Base-by-base conservation (phyloP, 768 basidiomycete species). In the Cystofilobasidium bisporidii region DNA sequence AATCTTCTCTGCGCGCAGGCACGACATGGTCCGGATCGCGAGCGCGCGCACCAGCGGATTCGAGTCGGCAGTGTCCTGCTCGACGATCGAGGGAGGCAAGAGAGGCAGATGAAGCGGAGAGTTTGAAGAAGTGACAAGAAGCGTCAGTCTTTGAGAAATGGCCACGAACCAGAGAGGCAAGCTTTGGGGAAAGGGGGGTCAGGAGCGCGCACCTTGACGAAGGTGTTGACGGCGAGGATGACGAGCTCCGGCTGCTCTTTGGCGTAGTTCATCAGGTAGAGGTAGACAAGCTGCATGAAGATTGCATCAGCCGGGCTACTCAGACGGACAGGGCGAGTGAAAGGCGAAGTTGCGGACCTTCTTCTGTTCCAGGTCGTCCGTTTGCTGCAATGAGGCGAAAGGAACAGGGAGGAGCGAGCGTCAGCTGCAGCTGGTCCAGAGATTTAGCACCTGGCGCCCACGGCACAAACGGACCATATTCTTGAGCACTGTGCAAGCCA, bases 241-340 rank as follows among this genome's bases (percentile, higher is more conserved):
- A 97, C 93, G 70, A 98, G 88, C 75, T 99, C 96, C 0, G 96
- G 96, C 75, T 99, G 96, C 0, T 94, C 93, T 76, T 96, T 96
- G 40, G 94, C 94, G 48, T 69, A 69, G 58, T 69, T 69, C 63
- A 69, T 69, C 24, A 69, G 68, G 48, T 69, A 69, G 11, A 69
- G 68, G 74, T 96, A 98, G n/a, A 98, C 96, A 40, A 99, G 87
- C 79, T 61, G 60, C 30, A 43, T 8, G 17, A 43, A 43, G 43
- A 43, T 43, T 17, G 14, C 8, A 5, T 43, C 43, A 43, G 43
- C 43, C 43, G 6, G 12, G 36, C 36, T 36, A 5, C 6, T 36
- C 36, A 36, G 12, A 36, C 6, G 36, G 5, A 12, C 20, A 22
- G 43, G 40, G 40, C 40, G 40, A 9, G 40, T 41, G 40, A 41